Conservation (phyloP, 495 filamentous ascomycete species). For the Aspergillus haitiensis region DNA sequence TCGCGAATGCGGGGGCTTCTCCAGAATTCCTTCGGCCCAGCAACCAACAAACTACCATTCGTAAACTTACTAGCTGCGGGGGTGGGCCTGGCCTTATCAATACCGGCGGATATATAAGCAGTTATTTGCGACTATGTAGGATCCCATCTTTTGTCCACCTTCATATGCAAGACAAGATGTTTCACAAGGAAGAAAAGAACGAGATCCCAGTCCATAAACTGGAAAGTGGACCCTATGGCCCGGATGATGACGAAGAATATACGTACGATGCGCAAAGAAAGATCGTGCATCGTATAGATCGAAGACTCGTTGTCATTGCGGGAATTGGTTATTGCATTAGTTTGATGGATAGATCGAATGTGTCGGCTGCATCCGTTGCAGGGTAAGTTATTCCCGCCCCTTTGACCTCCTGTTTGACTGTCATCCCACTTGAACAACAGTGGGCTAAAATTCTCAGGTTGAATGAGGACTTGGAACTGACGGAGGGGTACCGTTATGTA, state of each 20-base stretch:
- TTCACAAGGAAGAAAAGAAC: too few relatives aligned
- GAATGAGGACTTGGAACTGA: not conserved
- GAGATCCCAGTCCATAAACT: too few relatives aligned
- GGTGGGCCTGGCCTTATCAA: too few relatives aligned
- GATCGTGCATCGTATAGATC: constrained; percentile 55
- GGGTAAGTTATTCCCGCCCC: constrained; percentile 24
- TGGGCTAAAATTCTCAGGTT: constrained; percentile 2
- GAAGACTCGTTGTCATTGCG: constrained; percentile 53
- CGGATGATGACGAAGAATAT: constrained; percentile 17
- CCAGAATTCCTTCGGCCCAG: too few relatives aligned
- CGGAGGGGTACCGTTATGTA: constrained; percentile 5
- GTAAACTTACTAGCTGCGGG: too few relatives aligned
- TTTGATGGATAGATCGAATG: constrained; percentile 62
- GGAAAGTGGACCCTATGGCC: not conserved
- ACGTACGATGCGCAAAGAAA: constrained; percentile 18
- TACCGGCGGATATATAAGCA: too few relatives aligned
- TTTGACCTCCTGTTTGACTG: too few relatives aligned
- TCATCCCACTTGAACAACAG: not conserved
- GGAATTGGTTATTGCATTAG: constrained; percentile 59
- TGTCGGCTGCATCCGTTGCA: constrained; percentile 55
- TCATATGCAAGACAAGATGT: too few relatives aligned
- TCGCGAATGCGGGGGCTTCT: too few relatives aligned
- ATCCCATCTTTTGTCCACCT: too few relatives aligned
- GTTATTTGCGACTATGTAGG: too few relatives aligned
- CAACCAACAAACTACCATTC: too few relatives aligned